These are phyloP conservation scores for Myriosclerotinia duriaeana DNA, from an alignment of 2,329 filamentous ascomycete species.

Conservation along the genomic window DNA sequence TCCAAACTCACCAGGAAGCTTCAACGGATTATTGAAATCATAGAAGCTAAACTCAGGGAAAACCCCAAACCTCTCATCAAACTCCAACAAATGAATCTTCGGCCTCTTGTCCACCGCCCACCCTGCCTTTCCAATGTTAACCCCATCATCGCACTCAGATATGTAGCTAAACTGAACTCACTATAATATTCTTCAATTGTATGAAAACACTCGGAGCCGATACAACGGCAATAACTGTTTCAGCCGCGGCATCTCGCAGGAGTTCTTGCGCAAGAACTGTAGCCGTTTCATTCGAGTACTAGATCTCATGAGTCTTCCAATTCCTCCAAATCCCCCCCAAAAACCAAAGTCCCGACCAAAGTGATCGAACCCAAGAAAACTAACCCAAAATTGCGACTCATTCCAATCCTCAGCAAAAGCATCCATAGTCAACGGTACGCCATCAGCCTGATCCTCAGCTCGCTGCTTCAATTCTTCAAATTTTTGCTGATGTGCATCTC, in stretches of 20 bases:
- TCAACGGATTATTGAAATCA: conserved; percentile 68
- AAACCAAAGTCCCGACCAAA: not conserved
- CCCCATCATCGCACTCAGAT: conserved; percentile 17
- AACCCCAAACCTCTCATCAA: conserved; percentile 69
- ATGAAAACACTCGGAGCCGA: conserved; percentile 78
- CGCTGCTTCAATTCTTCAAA: conserved; percentile 67
- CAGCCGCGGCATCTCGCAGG: conserved; percentile 57
- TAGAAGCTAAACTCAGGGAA: conserved; percentile 75
- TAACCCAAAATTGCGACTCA: conserved; percentile 78
- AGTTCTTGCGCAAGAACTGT: conserved; percentile 62
- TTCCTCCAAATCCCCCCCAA: not conserved
- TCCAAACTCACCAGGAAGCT: conserved; percentile 54
- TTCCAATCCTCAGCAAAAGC: conserved; percentile 81
- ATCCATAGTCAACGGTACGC: conserved; percentile 58
- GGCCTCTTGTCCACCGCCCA: conserved; percentile 48
- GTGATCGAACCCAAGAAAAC: conserved; percentile 30
- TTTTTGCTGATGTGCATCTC: conserved; percentile 62
- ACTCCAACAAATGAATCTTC: conserved; percentile 67
- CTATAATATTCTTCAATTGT: conserved; percentile 64
- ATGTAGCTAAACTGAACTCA: not conserved
- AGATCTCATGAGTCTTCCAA: not conserved
- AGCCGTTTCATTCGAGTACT: conserved; percentile 75
- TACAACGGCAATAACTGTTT: conserved; percentile 65
- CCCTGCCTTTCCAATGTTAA: conserved; percentile 11
- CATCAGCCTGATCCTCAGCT: conserved; percentile 54